These are phyloP conservation scores for Mycena vitilis DNA, from an alignment of 768 basidiomycete genomes.

Conservation along the genomic window DNA sequence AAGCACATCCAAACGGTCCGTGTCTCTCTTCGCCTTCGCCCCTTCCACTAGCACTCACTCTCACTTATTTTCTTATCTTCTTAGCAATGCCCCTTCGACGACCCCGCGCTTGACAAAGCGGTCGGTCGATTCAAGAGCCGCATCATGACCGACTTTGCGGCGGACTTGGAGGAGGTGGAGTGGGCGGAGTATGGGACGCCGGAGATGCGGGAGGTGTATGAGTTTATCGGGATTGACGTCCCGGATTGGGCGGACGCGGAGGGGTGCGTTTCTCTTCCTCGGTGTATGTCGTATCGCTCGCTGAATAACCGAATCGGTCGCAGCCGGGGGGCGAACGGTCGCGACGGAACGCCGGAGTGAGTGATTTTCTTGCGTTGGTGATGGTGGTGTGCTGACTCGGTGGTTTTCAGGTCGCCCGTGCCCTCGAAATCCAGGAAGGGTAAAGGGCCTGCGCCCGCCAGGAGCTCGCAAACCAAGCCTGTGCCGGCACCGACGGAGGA, in stretches of 20 bases:
- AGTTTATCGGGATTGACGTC: slow-evolving; percentile 54
- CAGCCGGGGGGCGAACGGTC: slow-evolving; percentile 3
- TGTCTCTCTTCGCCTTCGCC: neutral
- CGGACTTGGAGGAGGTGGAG: slow-evolving; percentile 55
- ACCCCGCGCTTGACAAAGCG: slow-evolving; percentile 63
- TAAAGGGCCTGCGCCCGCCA: neutral
- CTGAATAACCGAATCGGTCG: too few species aligned
- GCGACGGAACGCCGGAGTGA: slow-evolving; percentile 15
- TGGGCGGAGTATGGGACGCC: slow-evolving; percentile 50
- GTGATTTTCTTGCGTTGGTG: neutral
- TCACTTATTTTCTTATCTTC: neutral
- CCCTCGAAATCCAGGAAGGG: slow-evolving; percentile 17
- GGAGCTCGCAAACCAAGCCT: slow-evolving; percentile 17
- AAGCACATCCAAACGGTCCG: slow-evolving; percentile 62
- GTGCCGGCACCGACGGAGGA: neutral
- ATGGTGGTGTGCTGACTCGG: neutral
- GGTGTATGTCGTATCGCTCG: neutral
- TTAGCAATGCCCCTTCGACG: slow-evolving; percentile 71
- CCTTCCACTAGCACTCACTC: neutral
- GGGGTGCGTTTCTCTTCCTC: neutral
- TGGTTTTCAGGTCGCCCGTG: slow-evolving; percentile 13
- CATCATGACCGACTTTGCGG: slow-evolving; percentile 56
- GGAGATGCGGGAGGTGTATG: slow-evolving; percentile 56
- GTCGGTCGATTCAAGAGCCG: slow-evolving; percentile 64
- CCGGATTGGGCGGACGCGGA: slow-evolving; percentile 25